Evolutionary conservation across 306 rosid species (phyloP).

Genomic region (Cyamopsis tetragonoloba): DNA sequence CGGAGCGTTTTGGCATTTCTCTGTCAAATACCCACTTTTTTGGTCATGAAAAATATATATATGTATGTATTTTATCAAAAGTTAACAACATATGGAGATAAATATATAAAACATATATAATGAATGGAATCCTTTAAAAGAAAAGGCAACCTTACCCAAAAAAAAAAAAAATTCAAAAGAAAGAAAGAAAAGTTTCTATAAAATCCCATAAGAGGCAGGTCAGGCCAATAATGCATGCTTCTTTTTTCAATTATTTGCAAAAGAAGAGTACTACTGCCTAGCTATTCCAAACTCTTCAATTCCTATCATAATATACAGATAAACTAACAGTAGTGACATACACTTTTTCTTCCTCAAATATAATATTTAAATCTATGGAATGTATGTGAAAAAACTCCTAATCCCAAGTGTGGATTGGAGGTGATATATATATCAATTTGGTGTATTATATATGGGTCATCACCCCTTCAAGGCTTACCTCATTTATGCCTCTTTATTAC

Average conservation of each 20-base stretch:
- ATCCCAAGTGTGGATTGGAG: too few relatives aligned
- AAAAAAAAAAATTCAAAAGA: neutral
- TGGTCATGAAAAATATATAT: neutral
- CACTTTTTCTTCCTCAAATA: too few relatives aligned
- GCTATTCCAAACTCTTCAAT: neutral
- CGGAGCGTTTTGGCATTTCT: neutral
- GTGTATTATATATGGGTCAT: too few relatives aligned
- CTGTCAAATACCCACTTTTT: neutral
- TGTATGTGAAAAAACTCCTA: too few relatives aligned
- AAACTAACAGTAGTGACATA: too few relatives aligned
- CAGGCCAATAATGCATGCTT: conserved; percentile 1
- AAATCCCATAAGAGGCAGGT: conserved; percentile 11
- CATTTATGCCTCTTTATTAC: too few relatives aligned
- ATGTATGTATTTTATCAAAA: neutral
- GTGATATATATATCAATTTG: too few relatives aligned
- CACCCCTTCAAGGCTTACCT: too few relatives aligned
- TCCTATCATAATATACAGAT: too few relatives aligned
- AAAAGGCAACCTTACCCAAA: neutral
- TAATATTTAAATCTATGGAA: too few relatives aligned
- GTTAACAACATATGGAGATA: neutral
- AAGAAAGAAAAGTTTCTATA: neutral
- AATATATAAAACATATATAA: neutral
- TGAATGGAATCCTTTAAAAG: neutral
- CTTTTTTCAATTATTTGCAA: conserved; percentile 25
- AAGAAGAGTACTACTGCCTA: neutral